Conservation (phyloP, 306 rosid genomes). For the Hippophae gyantsensis region DNA sequence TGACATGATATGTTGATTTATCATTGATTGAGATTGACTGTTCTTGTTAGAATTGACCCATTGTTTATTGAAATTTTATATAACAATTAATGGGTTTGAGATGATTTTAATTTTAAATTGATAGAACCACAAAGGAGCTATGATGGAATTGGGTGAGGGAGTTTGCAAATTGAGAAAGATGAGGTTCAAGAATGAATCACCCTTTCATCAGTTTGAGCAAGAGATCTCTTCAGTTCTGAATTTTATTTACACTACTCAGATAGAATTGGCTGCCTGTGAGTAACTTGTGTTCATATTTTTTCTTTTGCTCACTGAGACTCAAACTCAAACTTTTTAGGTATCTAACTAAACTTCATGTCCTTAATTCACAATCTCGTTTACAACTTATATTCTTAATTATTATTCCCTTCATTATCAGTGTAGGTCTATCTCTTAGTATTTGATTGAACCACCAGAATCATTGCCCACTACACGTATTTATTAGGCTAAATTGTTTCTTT, state of each 20-base stretch:
- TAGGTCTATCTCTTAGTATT: too few species aligned
- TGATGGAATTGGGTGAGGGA: slow-evolving; percentile 96
- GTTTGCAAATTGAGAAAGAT: slow-evolving; percentile 71
- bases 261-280: slow-evolving; percentile 92
- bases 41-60: too few species aligned
- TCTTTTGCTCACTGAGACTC: not conserved
- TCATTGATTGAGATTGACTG: too few species aligned
- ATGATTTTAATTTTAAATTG: not conserved
- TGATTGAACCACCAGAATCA: too few species aligned
- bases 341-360: too few species aligned
- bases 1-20: too few species aligned
- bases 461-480: too few species aligned
- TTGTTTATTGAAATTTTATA: not conserved
- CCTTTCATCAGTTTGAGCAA: slow-evolving; percentile 62
- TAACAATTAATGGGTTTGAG: slow-evolving; percentile 1
- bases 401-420: too few species aligned
- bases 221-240: slow-evolving; percentile 69
- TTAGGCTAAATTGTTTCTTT: too few species aligned
- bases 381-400: not conserved
- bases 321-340: not conserved
- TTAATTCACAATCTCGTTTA: too few species aligned
- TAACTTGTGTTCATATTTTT: slow-evolving; percentile 1
- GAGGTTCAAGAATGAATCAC: slow-evolving; percentile 52
- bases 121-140: slow-evolving; percentile 87
- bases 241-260: slow-evolving; percentile 79